These are phyloP conservation scores for Solanum pennellii DNA, from an alignment of 257 asterid species.

Conservation along the genomic window DNA sequence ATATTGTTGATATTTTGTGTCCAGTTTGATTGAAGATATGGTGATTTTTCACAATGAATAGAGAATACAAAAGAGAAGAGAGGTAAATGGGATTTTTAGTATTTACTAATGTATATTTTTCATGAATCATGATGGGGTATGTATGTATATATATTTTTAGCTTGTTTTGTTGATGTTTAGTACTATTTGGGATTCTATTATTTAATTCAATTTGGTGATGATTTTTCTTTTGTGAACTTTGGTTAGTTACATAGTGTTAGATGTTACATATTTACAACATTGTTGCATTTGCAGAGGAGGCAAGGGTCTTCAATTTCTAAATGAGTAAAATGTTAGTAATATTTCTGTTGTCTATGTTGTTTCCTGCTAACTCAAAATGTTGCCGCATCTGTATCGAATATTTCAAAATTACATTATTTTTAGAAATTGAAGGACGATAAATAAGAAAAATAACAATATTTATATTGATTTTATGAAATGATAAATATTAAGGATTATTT, in stretches of 20 bases:
- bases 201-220: not conserved
- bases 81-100: not conserved
- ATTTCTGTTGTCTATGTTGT: not conserved
- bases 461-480: rapidly evolving
- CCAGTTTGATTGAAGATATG: not conserved
- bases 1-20: not conserved
- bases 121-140: not conserved
- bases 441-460: rapidly evolving
- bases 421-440: rapidly evolving
- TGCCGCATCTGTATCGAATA: rapidly evolving
- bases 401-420: rapidly evolving
- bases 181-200: not conserved
- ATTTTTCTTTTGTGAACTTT: not conserved
- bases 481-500: too few species aligned
- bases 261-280: not conserved
- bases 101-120: not conserved
- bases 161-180: not conserved
- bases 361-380: rapidly evolving
- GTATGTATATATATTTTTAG: not conserved
- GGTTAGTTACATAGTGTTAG: not conserved
- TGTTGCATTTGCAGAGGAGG: not conserved
- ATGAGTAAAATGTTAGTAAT: not conserved
- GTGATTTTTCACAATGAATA: constrained; percentile 28
- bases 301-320: not conserved
- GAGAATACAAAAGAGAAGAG: constrained; percentile 8